Base-by-base conservation (phyloP, 179 eudicot species). In the Silene vulgaris region DNA sequence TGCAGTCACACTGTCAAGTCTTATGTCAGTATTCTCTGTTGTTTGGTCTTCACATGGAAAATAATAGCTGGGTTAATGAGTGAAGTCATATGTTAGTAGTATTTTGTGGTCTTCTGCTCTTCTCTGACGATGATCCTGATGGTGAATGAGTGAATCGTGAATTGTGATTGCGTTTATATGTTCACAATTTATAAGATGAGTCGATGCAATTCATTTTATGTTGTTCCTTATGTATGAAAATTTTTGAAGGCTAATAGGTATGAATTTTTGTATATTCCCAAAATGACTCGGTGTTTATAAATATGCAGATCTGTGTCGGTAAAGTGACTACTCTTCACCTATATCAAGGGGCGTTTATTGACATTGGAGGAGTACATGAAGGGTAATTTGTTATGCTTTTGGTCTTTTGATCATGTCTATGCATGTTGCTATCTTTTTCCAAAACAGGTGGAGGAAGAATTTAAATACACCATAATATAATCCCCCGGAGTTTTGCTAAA, bases 321-420 rank as follows among this genome's bases (percentile, higher is more conserved):
- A 90, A 86, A 77, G 99, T 95, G 80, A 92, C 91, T 66, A 88
- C 95, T 48, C 72, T 95, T 68, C 99, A 95, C 76, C 92, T 95
- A 60, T 84, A 95, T 83, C 99, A 95, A 88, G 99, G 99, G 82
- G 99, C 97, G 72, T 95, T 95, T 84, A 86, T 95, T 56, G 97
- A 95, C 85, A 90, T 95, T 82, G 99, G 99, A 84, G 97, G 99
- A 77, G 99, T 95, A 70, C 76, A 95, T 86, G 99, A 92, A 8
- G 99, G 99, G 99, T 92, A 85, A 84, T 28, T 69, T 74, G 8
- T 68, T 52, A 2, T 78, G 72, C 59, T 68, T 59, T 19, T 68
- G 21, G 20, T 78, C 74, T 17, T 75, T 69, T 67, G 57, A 62
- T 71, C 40, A 69, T 37, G 7, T 50, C 43, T 20, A 13, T 52